phyloP scores from a whole-genome alignment of 2,329 filamentous ascomycete genomes.

The Epichloe bromicola region DNA sequence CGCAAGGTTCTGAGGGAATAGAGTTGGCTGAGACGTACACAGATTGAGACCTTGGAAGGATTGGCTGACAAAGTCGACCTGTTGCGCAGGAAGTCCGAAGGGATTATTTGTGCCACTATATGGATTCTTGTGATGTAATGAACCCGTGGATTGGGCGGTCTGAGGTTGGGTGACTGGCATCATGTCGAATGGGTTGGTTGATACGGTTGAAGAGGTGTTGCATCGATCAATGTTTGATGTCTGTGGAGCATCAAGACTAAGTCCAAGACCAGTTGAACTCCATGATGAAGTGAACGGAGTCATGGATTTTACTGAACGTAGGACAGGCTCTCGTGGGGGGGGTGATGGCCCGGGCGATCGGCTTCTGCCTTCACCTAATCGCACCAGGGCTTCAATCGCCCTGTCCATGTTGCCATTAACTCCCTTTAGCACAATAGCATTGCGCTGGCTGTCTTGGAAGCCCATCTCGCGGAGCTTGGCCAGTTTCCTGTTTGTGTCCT shows the following conservation, averaged over 20 bases:
- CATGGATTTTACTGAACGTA: slow-evolving; percentile 37
- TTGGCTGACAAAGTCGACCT: slow-evolving; percentile 39
- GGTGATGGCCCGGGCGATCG: slow-evolving; percentile 22
- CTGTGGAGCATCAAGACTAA: slow-evolving; percentile 20
- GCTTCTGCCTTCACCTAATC: slow-evolving; percentile 60
- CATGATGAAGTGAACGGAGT: slow-evolving; percentile 36
- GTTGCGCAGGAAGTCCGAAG: slow-evolving; percentile 41
- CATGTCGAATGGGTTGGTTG: slow-evolving; percentile 58
- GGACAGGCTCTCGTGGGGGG: slow-evolving; percentile 33
- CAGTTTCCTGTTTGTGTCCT: slow-evolving; percentile 65
- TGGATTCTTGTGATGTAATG: slow-evolving; percentile 42
- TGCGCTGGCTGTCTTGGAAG: slow-evolving; percentile 71
- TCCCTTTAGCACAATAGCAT: slow-evolving; percentile 67
- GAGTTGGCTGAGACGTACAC: slow-evolving; percentile 37
- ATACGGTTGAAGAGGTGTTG: slow-evolving; percentile 30
- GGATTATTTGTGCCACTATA: slow-evolving; percentile 52
- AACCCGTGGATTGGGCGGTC: slow-evolving; percentile 53
- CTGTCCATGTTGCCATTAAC: slow-evolving; percentile 76
- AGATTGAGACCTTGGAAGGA: slow-evolving; percentile 67
- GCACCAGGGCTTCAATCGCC: slow-evolving; percentile 71
- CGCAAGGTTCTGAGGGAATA: slow-evolving; percentile 54
- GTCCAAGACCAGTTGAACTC: slow-evolving; percentile 16
- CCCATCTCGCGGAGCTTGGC: slow-evolving; percentile 77
- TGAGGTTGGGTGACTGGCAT: slow-evolving; percentile 41
- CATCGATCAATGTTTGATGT: slow-evolving; percentile 19